Evolutionary conservation across 1,284 basidiomycete species (phyloP).

Genomic region (Sphaerobolus stellatus): DNA sequence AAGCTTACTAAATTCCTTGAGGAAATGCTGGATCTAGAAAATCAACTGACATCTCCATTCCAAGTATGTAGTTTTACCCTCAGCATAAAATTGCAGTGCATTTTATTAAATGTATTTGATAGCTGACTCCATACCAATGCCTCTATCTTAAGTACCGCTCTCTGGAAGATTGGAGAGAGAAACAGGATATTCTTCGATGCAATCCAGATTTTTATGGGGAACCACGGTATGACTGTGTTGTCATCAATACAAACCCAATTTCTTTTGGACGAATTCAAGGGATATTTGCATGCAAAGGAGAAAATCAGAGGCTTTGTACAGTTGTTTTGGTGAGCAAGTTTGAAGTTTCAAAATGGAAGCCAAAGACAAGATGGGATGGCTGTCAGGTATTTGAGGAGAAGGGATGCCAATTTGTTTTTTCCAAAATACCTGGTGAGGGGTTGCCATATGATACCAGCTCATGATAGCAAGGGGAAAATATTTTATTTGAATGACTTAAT

Average conservation of each 20-base stretch:
- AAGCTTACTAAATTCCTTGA: background rate
- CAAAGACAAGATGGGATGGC: background rate
- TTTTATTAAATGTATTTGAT: no score
- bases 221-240: background rate
- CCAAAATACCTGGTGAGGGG: background rate
- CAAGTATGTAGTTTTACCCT: no score
- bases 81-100: no score
- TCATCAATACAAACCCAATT: background rate
- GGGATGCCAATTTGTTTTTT: background rate
- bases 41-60: no score
- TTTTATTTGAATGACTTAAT: background rate
- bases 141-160: background rate
- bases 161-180: background rate
- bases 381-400: background rate
- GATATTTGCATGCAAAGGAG: background rate
- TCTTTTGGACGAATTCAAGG: background rate
- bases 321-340: background rate
- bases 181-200: background rate
- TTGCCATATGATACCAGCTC: background rate
- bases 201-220: background rate
- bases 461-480: background rate
- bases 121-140: background rate
- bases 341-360: no score
- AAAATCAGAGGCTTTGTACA: background rate
- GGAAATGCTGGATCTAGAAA: background rate